phyloP scores from a whole-genome alignment of 495 filamentous ascomycete species.

The Talaromyces liani region DNA sequence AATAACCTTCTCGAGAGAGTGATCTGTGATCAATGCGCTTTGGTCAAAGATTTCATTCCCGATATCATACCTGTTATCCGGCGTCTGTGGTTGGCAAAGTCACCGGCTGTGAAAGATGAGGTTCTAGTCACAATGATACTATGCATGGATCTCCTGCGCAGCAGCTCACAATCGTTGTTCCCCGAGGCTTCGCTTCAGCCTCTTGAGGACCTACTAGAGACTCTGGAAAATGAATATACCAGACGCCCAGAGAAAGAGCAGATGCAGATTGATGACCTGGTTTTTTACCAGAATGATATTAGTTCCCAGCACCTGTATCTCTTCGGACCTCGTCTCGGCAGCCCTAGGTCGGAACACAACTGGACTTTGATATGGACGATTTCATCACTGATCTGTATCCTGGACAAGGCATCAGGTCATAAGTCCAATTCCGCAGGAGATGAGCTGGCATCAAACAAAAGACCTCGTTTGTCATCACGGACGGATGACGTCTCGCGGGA shows the following conservation, averaged over 20 bases:
- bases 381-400: slow-evolving; percentile 24
- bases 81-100: slow-evolving; percentile 65
- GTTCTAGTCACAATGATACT: slow-evolving; percentile 66
- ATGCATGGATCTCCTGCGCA: slow-evolving; percentile 31
- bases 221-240: slow-evolving; percentile 65
- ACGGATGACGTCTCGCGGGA: slow-evolving; percentile 57
- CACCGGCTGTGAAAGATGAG: slow-evolving; percentile 56
- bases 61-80: slow-evolving; percentile 64
- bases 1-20: slow-evolving; percentile 61
- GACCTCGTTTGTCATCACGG: slow-evolving; percentile 48
- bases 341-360: slow-evolving; percentile 37
- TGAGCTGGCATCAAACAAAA: slow-evolving; percentile 42
- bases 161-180: slow-evolving; percentile 18
- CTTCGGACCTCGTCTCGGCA: slow-evolving; percentile 34
- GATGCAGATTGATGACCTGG: slow-evolving; percentile 68
- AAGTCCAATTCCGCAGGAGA: slow-evolving; percentile 1
- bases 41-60: slow-evolving; percentile 49
- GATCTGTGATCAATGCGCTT: slow-evolving; percentile 56
- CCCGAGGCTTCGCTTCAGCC: slow-evolving; percentile 21
- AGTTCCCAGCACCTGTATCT: slow-evolving; percentile 12
- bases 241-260: slow-evolving; percentile 61
- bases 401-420: slow-evolving; percentile 16
- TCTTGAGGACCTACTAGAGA: slow-evolving; percentile 50
- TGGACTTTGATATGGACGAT: slow-evolving; percentile 41
- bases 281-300: slow-evolving; percentile 38